These are phyloP conservation scores for Cyberlindnera amylophila DNA, from an alignment of 805 yeast genomes.

Conservation along the genomic window DNA sequence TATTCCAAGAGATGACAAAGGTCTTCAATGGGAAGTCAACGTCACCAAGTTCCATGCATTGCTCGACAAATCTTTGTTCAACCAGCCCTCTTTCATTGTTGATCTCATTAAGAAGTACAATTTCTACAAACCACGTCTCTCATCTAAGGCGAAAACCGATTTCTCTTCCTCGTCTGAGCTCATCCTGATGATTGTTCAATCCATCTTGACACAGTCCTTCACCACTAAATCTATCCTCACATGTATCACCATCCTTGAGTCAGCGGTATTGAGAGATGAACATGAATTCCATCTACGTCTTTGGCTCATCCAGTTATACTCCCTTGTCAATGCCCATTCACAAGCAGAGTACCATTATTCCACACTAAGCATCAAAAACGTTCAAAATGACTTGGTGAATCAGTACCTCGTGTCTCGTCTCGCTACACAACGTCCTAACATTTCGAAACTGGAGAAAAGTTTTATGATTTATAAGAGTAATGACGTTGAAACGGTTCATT, in stretches of 20 bases:
- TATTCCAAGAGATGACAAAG: slow-evolving; percentile 18
- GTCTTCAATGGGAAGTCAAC: slow-evolving; percentile 35
- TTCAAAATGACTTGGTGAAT: slow-evolving; percentile 72
- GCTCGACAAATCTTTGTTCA: slow-evolving; percentile 25
- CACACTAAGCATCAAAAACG: slow-evolving; percentile 58
- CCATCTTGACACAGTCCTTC: slow-evolving; percentile 25
- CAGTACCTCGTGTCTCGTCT: slow-evolving; percentile 48
- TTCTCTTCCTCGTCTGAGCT: slow-evolving; percentile 69
- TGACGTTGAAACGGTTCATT: slow-evolving; percentile 46
- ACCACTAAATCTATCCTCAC: slow-evolving; percentile 30
- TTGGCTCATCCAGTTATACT: slow-evolving; percentile 67
- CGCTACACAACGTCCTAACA: slow-evolving; percentile 43
- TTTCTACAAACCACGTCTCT: slow-evolving; percentile 34
- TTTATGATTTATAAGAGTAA: slow-evolving; percentile 52
- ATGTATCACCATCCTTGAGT: slow-evolving; percentile 54
- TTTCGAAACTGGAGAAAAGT: slow-evolving; percentile 34
- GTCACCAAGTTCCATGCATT: slow-evolving; percentile 45
- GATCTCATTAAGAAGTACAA: slow-evolving; percentile 39
- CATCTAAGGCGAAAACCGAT: slow-evolving; percentile 53
- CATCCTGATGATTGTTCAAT: slow-evolving; percentile 50
- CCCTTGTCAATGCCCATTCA: slow-evolving; percentile 49
- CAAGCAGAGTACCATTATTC: slow-evolving; percentile 49
- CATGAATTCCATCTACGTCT: slow-evolving; percentile 68
- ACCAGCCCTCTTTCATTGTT: slow-evolving; percentile 23
- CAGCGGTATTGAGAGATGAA: slow-evolving; percentile 51